Evolutionary conservation across 495 filamentous ascomycete genomes (phyloP), one percentile per base, ranked within the genome.

Genomic region (Podospora conica): DNA sequence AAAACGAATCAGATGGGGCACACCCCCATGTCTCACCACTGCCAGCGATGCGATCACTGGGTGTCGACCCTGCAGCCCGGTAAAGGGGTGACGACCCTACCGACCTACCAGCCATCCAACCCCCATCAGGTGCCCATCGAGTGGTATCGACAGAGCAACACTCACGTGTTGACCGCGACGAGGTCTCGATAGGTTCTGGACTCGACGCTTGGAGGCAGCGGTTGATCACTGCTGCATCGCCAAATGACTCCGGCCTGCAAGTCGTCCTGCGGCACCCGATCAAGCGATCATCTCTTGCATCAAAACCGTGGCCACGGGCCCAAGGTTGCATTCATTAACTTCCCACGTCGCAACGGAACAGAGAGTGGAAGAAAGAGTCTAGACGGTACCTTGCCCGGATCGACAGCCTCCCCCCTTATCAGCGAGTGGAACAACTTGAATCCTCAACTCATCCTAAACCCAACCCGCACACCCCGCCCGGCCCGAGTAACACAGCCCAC

Each of bases 11-110:
- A 61, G 59, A 61, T 61, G 59, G 59, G 40, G 40, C 40, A 53
- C 59, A n/a, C n/a, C n/a, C 31, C 59, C 33, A 61, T 61, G 59
- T 61, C 59, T 61, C 59, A 61, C 29, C 23, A 40, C 40, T 61
- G 59, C 59, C 59, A 61, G 59, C 59, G 59, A 61, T 40, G 59
- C 59, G 23, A 61, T 61, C 59, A 61, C 59, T 61, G 59, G 59
- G 33, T 53, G 28, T 23, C 18, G 59, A 61, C 59, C 59, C 59
- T 61, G 59, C 18, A 31, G n/a, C 22, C 23, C 24, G 59, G 59
- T 61, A 61, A 61, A 61, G 15, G 28, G 33, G 59, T 61, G 59
- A 61, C 59, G 29, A 48, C 27, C 31, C 15, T 33, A 27, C 33
- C 22, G 21, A 22, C 22, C 59, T 8, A 21, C 59, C 59, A 61